These are phyloP conservation scores for Mycena kentingensis DNA, from an alignment of 768 basidiomycete genomes.

Conservation along the genomic window DNA sequence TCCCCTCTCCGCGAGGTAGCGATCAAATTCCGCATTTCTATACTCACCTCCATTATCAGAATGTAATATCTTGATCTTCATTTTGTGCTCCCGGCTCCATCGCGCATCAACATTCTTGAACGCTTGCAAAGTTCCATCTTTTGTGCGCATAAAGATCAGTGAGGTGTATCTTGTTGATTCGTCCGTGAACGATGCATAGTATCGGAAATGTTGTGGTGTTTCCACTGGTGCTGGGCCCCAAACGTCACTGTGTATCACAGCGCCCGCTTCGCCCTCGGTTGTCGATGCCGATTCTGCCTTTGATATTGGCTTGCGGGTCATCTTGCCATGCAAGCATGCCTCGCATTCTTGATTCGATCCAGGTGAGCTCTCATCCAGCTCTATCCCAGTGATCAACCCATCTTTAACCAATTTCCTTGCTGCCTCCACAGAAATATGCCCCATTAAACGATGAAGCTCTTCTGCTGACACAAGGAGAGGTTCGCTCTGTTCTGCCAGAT, in stretches of 20 bases:
- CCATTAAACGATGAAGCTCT: constrained; percentile 31
- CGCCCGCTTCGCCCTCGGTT: constrained; percentile 27
- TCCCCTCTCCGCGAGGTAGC: constrained; percentile 20
- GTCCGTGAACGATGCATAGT: constrained; percentile 37
- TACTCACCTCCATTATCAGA: constrained; percentile 34
- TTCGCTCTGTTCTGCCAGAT: constrained; percentile 1
- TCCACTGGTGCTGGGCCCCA: constrained; percentile 35
- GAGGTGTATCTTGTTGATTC: constrained; percentile 28
- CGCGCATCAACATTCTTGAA: constrained; percentile 29
- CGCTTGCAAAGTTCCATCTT: constrained; percentile 27
- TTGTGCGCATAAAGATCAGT: constrained; percentile 27
- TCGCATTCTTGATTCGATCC: constrained; percentile 24
- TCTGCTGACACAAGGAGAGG: constrained; percentile 18
- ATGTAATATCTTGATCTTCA: constrained; percentile 28
- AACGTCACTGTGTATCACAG: constrained; percentile 36
- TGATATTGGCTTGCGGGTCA: constrained; percentile 25
- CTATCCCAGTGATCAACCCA: constrained; percentile 28
- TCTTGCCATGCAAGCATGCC: constrained; percentile 32
- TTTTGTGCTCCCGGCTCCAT: constrained; percentile 26
- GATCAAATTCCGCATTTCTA: constrained; percentile 21
- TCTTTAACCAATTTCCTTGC: constrained; percentile 23
- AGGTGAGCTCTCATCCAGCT: constrained; percentile 23
- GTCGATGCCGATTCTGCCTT: constrained; percentile 24
- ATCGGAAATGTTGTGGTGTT: constrained; percentile 22
- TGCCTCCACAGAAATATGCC: constrained; percentile 27